A percentile compares a stretch with the other conserved stretches of the same genome.
These are phyloP conservation scores for Warburgia ugandensis DNA, from an alignment of 164 flowering plant genomes.

Conservation along the genomic window DNA sequence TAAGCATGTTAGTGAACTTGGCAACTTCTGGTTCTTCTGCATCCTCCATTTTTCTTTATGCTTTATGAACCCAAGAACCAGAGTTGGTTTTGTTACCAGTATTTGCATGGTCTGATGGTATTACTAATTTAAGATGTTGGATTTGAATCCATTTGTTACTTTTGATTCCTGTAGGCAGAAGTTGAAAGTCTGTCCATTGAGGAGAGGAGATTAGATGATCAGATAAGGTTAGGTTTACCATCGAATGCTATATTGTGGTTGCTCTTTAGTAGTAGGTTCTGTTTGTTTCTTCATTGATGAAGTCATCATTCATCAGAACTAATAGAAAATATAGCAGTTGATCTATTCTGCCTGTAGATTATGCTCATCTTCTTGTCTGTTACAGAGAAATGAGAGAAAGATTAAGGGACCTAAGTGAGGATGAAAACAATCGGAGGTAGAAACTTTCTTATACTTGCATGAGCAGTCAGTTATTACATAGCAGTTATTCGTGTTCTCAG, in stretches of 20 bases:
- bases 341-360: background rate
- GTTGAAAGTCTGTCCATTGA: constrained; percentile 33
- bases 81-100: background rate
- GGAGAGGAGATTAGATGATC: constrained; percentile 43
- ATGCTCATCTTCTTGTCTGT: background rate
- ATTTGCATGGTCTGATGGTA: background rate
- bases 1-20: too few relatives aligned
- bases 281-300: background rate
- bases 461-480: background rate
- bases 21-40: too few relatives aligned
- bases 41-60: too few relatives aligned
- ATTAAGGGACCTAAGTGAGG: constrained; percentile 33
- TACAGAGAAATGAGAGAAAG: constrained; percentile 48
- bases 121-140: background rate
- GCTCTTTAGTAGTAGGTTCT: background rate
- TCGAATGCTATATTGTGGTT: background rate
- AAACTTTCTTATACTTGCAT: constrained; percentile 6
- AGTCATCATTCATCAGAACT: background rate
- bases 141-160: background rate
- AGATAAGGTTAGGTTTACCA: constrained; percentile 43
- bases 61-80: too few relatives aligned
- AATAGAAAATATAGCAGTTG: too few relatives aligned
- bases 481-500: background rate
- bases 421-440: constrained; percentile 44
- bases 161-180: constrained; percentile 34